Percentiles rank a stretch among this genome's conserved stretches.
phyloP scores from a whole-genome alignment of 768 basidiomycete genomes.

The Boletus coccyginus region DNA sequence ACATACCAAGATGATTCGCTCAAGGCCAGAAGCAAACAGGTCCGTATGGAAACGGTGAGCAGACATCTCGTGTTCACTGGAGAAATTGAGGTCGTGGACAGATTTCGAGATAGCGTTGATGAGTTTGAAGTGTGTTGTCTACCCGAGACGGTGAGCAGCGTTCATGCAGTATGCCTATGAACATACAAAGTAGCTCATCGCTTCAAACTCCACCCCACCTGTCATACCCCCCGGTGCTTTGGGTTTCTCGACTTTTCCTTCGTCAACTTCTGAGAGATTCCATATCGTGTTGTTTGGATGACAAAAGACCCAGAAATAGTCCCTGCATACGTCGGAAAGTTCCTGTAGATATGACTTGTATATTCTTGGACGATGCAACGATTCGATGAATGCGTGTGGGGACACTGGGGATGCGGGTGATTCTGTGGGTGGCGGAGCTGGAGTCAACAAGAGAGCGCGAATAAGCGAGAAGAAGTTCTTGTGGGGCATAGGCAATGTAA shows the following conservation, averaged over 20 bases:
- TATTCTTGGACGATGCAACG: conserved; percentile 62
- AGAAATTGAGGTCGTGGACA: conserved; percentile 61
- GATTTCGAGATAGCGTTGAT: conserved; percentile 75
- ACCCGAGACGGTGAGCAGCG: conserved; percentile 7
- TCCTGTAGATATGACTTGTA: conserved; percentile 83
- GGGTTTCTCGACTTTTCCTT: conserved; percentile 81
- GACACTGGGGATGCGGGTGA: conserved; percentile 58
- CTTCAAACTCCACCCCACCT: conserved; percentile 97
- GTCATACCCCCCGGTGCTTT: conserved; percentile 97
- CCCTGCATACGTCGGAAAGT: conserved; percentile 85
- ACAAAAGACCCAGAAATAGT: conserved; percentile 97
- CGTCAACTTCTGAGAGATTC: conserved; percentile 81
- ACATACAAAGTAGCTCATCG: conserved; percentile 91
- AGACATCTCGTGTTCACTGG: conserved; percentile 68
- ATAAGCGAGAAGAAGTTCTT: conserved; percentile 71
- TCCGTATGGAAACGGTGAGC: conserved; percentile 83
- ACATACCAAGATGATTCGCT: conserved; percentile 83
- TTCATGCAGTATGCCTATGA: neutral
- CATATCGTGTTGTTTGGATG: conserved; percentile 93
- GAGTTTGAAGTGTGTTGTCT: conserved; percentile 89
- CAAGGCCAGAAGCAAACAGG: conserved; percentile 87
- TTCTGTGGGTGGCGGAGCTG: conserved; percentile 63
- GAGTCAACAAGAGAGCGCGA: conserved; percentile 71
- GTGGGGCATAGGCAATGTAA: conserved; percentile 73
- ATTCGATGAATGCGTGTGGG: conserved; percentile 80